A percentile compares a stretch with the other conserved stretches of the same genome.
These are phyloP conservation scores for Lanmaoa pseudosensibilis DNA, from an alignment of 768 basidiomycete genomes.

Conservation along the genomic window DNA sequence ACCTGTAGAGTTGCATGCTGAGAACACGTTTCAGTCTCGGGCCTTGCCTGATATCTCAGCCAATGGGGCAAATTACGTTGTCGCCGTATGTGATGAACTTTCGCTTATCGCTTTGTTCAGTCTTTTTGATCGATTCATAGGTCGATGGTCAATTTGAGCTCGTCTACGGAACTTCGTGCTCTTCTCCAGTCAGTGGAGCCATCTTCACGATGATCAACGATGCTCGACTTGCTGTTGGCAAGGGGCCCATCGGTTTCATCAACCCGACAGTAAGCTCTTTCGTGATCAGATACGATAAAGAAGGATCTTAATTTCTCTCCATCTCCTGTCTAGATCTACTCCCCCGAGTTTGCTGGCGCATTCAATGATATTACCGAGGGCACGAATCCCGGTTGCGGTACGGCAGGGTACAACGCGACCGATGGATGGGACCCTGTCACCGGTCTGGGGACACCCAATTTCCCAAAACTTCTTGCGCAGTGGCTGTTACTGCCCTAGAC, in stretches of 20 bases:
- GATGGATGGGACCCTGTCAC: constrained; percentile 47
- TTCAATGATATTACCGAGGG: constrained; percentile 48
- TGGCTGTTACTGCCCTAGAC: constrained; percentile 32
- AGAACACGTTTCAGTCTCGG: constrained; percentile 33
- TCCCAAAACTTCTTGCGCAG: constrained; percentile 38
- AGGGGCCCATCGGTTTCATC: constrained; percentile 28
- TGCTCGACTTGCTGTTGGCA: constrained; percentile 33
- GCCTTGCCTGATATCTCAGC: constrained; percentile 39
- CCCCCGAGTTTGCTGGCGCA: not conserved
- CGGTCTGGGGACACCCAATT: constrained; percentile 49
- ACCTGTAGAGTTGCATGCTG: not conserved
- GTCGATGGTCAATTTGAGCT: constrained; percentile 26
- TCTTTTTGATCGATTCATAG: constrained; percentile 1
- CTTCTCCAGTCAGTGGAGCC: constrained; percentile 32
- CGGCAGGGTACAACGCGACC: constrained; percentile 34
- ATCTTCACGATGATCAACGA: constrained; percentile 43
- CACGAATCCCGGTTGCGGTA: constrained; percentile 46
- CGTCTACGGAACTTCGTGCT: constrained; percentile 36
- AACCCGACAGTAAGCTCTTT: constrained; percentile 2
- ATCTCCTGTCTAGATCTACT: constrained; percentile 4
- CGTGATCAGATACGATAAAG: not conserved
- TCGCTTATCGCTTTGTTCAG: not conserved
- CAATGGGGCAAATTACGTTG: constrained; percentile 36
- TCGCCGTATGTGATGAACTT: constrained; percentile 18
- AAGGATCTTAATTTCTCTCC: not conserved